Base-by-base conservation (phyloP, 1,284 basidiomycete genomes). In the Ganoderma sinense region DNA sequence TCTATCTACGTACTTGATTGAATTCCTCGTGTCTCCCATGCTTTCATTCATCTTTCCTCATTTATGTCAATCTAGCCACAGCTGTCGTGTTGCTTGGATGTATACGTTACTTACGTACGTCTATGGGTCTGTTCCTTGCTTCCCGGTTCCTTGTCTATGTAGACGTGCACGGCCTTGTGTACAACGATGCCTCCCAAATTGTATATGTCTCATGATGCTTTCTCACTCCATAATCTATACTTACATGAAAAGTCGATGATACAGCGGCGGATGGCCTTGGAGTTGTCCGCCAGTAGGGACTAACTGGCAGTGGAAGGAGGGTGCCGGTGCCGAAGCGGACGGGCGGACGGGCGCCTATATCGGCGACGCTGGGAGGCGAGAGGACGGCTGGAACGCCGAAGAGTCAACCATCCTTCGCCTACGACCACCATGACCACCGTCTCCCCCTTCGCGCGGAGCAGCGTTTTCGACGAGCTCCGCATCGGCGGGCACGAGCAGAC, bases 361-460 rank as follows among this genome's bases (percentile, higher is more conserved):
- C 23, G 23, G 40, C 68, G 60, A n/a, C 45, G 26, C 29, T 48
- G 68, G 48, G 68, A 48, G 62, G 31, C 51, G 31, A 48, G 67
- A 59, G 43, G 55, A 31, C 33, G 20, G 31, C 16, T 29, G 55
- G 29, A 29, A 45, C 64, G 56, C 66, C 36, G 45, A 64, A 67
- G 58, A n/a, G 65, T 41, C 41, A 41, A 39, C 66, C 66, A 40
- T 31, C 29, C 69, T 68, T 68, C 36, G 36, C 56, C 48, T 60
- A 59, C 55, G 31, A 68, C 71, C 66, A 62, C 78, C 74, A 91
- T 90, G 86, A 82, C 91, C 59, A 84, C 89, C 41, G 91, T 89
- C 63, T 96, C 94, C 18, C 94, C 94, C 16, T 96, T 96, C 75
- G 94, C 93, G 31, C 87, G 91, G 72, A 89, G 87, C 77, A 88